Base-by-base conservation (phyloP, 192 early-diverging fungal species). In the Umbelopsis ramanniana region DNA sequence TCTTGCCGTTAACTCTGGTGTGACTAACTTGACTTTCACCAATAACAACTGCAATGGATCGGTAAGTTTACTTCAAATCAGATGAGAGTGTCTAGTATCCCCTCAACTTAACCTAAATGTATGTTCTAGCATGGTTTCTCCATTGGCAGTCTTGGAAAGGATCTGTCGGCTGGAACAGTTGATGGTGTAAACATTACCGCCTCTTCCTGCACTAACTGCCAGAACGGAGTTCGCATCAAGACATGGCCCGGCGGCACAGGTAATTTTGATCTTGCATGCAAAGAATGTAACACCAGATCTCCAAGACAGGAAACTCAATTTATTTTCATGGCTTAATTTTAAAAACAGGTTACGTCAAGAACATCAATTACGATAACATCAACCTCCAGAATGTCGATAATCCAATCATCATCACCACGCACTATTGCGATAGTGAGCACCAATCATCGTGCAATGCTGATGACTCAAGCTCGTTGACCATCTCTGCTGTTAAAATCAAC, bases 221-320 rank as follows among this genome's bases (percentile, higher is more conserved):
- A 69, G 33, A 83, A 83, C 33, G 82, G 76, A 67, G 79, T 86
- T 45, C 83, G 85, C 52, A 84, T 86, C 76, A 86, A 86, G 74
- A 80, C 85, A 4, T 76, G 76, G 46, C 66, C 71, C 52, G 73
- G 78, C 53, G 85, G 77, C 21, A 85, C 57, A 46, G 79, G 79
- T 37, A 77, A 72, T 55, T 2, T 50, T 3, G n/a, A 70, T 50
- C n/a, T n/a, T n/a, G n/a, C n/a, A 50, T 50, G 48, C 48, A 50
- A 50, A 29, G 7, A 50, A n/a, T 50, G 48, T 50, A 50, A 50
- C 48, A 50, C n/a, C n/a, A 50, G 17, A 17, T 50, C 40, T 43
- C 40, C 40, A 4, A 43, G 40, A 43, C 40, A 43, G 40, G 48
- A 10, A 21, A 50, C 15, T 50, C 15, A 46, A 50, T 50, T 21